These are phyloP conservation scores for Macrotyloma uniflorum DNA, from an alignment of 306 rosid species.

Conservation along the genomic window DNA sequence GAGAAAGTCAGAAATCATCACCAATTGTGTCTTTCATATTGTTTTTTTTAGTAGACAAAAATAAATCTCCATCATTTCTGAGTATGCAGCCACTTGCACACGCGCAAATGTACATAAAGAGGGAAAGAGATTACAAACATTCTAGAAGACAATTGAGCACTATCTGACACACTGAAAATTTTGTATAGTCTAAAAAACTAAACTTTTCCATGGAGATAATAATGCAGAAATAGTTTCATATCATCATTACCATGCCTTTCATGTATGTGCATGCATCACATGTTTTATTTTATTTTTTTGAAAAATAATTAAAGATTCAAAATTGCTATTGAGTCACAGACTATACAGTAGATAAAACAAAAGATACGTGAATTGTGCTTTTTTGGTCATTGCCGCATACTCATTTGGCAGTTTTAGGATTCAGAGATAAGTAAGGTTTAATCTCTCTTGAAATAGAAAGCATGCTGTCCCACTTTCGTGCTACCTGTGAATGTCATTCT, in stretches of 20 bases:
- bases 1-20: constrained; percentile 42
- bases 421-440: constrained; percentile 36
- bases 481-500: constrained; percentile 36
- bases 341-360: constrained; percentile 43
- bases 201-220: neutral
- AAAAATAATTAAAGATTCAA: constrained; percentile 1
- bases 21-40: neutral
- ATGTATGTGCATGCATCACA: constrained; percentile 25
- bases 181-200: neutral
- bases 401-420: constrained; percentile 53
- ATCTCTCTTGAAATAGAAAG: constrained; percentile 26
- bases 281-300: neutral
- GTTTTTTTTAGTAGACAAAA: constrained; percentile 31
- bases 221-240: constrained; percentile 16
- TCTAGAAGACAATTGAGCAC: constrained; percentile 25
- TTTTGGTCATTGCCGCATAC: constrained; percentile 34
- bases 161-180: constrained; percentile 17
- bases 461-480: constrained; percentile 45
- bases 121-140: constrained; percentile 7
- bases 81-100: constrained; percentile 20
- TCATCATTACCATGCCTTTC: neutral
- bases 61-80: neutral
- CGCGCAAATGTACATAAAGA: constrained; percentile 12
- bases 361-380: constrained; percentile 6
- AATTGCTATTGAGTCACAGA: constrained; percentile 45